phyloP scores from a whole-genome alignment of 257 asterid genomes.

The Petrea volubilis region DNA sequence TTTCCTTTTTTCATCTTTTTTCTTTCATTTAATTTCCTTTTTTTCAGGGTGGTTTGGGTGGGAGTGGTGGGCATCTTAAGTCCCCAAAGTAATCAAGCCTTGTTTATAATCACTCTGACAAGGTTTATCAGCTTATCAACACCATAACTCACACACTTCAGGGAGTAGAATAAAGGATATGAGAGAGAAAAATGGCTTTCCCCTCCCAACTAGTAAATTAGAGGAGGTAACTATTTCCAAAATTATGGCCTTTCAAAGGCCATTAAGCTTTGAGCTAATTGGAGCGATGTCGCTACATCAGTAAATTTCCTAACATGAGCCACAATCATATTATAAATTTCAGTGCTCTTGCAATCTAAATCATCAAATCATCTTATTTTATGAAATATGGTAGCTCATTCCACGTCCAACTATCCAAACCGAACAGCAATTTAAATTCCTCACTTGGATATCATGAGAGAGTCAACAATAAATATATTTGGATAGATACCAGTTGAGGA shows the following conservation, averaged over 20 bases:
- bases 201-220: no score
- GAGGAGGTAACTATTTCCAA: no score
- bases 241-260: no score
- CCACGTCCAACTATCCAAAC: conserved; percentile 5
- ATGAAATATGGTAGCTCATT: not conserved
- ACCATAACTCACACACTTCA: no score
- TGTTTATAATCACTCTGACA: no score
- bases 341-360: conserved; percentile 3
- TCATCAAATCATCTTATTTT: not conserved
- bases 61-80: no score
- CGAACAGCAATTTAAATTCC: not conserved
- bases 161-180: no score
- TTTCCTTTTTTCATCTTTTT: no score
- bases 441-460: not conserved
- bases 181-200: no score
- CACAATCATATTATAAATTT: not conserved
- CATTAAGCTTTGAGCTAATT: not conserved
- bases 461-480: not conserved
- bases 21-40: not conserved
- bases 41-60: not conserved
- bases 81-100: no score
- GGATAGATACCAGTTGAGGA: not conserved
- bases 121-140: no score
- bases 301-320: conserved; percentile 1
- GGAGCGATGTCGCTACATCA: not conserved